phyloP scores from a whole-genome alignment of 257 asterid species.

The Gynochthodes officinalis region DNA sequence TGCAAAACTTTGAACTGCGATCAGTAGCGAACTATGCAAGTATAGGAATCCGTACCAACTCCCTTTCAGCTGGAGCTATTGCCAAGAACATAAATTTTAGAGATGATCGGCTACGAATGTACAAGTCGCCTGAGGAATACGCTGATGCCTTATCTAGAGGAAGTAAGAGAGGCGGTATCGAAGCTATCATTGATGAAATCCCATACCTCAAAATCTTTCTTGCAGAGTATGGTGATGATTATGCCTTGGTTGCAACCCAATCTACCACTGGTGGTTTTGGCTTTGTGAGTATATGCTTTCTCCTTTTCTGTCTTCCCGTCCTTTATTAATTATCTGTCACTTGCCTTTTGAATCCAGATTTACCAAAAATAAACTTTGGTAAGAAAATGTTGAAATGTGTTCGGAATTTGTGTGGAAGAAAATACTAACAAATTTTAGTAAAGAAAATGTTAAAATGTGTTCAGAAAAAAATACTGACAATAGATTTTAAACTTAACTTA shows the following conservation, averaged over 20 bases:
- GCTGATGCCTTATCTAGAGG: slow-evolving; percentile 34
- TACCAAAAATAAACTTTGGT: too few species aligned
- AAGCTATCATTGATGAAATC: slow-evolving; percentile 27
- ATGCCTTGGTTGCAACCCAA: slow-evolving; percentile 16
- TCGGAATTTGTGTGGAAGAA: too few species aligned
- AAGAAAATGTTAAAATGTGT: too few species aligned
- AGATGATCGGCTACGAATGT: slow-evolving; percentile 17
- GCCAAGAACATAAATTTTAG: slow-evolving; percentile 17
- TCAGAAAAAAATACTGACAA: too few species aligned
- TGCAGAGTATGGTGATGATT: slow-evolving; percentile 16
- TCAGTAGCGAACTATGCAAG: slow-evolving; percentile 19
- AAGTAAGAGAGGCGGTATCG: slow-evolving; percentile 34
- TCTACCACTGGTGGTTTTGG: slow-evolving; percentile 20
- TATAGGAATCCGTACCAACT: slow-evolving; percentile 28
- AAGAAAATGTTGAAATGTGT: too few species aligned
- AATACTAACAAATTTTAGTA: too few species aligned
- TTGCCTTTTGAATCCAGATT: too few species aligned
- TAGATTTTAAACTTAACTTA: too few species aligned
- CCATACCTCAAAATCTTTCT: slow-evolving; percentile 26
- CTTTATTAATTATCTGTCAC: too few species aligned
- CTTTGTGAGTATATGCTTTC: slow-evolving; percentile 18
- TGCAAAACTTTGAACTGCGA: slow-evolving; percentile 26
- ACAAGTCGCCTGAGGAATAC: slow-evolving; percentile 2
- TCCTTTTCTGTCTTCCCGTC: too few species aligned
- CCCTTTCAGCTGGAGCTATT: slow-evolving; percentile 16